Evolutionary conservation across 1,139 yeast species (phyloP).

Genomic region (Debaryomyces psychrophilus): DNA sequence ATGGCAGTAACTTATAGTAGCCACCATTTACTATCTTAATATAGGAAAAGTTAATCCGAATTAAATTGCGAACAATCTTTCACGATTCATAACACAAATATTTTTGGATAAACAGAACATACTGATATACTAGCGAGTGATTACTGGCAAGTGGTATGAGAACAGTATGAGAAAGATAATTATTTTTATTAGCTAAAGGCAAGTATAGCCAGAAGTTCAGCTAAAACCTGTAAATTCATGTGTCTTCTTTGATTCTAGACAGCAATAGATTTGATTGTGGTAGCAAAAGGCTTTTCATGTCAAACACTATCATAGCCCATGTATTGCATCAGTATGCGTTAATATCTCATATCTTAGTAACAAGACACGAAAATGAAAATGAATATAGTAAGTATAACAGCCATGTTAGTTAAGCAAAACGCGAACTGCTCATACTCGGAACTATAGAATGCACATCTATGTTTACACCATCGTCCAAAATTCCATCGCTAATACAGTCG

Average conservation of each 20-base stretch:
- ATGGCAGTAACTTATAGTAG: neutral
- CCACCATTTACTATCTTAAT: neutral
- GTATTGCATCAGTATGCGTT: neutral
- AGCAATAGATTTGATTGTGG: too few relatives aligned
- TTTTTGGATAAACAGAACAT: neutral
- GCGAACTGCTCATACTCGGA: slow-evolving; percentile 38
- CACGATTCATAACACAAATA: neutral
- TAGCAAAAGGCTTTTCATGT: neutral
- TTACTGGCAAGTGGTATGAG: neutral
- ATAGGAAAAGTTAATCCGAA: neutral
- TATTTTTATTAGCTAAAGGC: neutral
- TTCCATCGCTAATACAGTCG: slow-evolving; percentile 45
- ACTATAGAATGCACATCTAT: slow-evolving; percentile 37
- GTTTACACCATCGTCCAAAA: slow-evolving; percentile 38
- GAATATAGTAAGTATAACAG: neutral
- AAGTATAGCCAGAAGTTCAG: neutral
- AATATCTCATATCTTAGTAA: neutral
- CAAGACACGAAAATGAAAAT: neutral
- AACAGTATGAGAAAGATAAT: neutral
- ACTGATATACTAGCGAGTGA: neutral
- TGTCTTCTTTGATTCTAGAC: too few relatives aligned
- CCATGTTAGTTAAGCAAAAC: slow-evolving; percentile 3
- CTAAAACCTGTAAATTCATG: too few relatives aligned
- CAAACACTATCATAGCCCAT: neutral
- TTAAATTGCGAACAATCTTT: neutral